Evolutionary conservation across 2,329 filamentous ascomycete species (phyloP), one percentile per base, ranked within the genome.

Genomic region (Beauveria sp.): DNA sequence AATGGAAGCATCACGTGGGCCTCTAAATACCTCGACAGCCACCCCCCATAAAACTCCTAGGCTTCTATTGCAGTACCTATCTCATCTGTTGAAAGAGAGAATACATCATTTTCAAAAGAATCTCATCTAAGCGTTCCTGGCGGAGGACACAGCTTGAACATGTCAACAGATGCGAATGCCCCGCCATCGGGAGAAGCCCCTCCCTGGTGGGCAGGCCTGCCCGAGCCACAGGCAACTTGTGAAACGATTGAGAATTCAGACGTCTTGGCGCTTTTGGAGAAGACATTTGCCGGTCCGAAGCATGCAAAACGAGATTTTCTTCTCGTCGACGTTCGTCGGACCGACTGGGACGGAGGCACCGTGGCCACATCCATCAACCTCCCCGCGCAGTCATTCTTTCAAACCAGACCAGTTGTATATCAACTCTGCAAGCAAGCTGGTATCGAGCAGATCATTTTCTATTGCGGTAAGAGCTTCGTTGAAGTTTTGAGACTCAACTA

Each of bases 321-420:
- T 20, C 70, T 83, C 3, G 77, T 84, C 14, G 81, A 84, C 66
- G 76, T 84, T n/a, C 77, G 81, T 20, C 74, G 80, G 28, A 76
- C 71, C 3, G 82, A 84, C 65, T 80, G 79, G 73, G 77, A 79
- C 67, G 85, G 86, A 28, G 85, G 84, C 46, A 86, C 84, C 0
- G 81, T 88, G 59, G 72, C 73, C 9, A 79, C 78, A 2, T 85
- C 84, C 1, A 74, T 88, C 64, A 84, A 85, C 64, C 71, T 84
- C 16, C 81, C 82, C 0, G 81, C 82, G 9, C 81, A 84, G 59
- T 79, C 75, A 14, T 75, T 84, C 44, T 82, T 81, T 58, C 78
- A 78, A 56, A 79, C 78, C 3, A 74, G 81, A 6, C 73, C 77
- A 4, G 70, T 72, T 6, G 67, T 83, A 30, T 78, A 83, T 63